These are phyloP conservation scores for Calocybe indica DNA, from an alignment of 768 basidiomycete genomes.

Conservation along the genomic window DNA sequence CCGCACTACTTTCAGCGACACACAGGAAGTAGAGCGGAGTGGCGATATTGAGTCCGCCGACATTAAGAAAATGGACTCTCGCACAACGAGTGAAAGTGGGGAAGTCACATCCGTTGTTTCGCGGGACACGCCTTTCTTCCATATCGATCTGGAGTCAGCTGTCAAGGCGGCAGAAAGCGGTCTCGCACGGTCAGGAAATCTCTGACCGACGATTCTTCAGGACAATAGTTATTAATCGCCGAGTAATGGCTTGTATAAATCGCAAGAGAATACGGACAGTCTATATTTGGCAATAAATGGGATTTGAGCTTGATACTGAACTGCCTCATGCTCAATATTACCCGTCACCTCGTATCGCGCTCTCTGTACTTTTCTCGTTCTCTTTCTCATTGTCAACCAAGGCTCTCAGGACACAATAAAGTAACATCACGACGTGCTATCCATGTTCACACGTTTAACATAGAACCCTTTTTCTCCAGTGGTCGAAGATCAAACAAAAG, in stretches of 20 bases:
- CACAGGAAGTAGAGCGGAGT: conserved; percentile 16
- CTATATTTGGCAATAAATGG: too few relatives aligned
- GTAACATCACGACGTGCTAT: conserved; percentile 10
- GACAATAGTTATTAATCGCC: neutral
- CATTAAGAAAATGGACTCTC: conserved; percentile 22
- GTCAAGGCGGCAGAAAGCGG: conserved; percentile 61
- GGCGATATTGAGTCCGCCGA: conserved; percentile 29
- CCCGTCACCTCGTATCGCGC: neutral
- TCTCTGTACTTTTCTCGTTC: conserved; percentile 10
- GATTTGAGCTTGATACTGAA: too few relatives aligned
- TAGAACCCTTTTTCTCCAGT: conserved; percentile 29
- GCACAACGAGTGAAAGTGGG: conserved; percentile 3
- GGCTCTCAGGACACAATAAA: conserved; percentile 37
- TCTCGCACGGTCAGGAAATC: conserved; percentile 12
- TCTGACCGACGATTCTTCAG: neutral
- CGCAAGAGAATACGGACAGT: too few relatives aligned
- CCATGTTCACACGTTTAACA: neutral
- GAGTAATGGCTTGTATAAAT: neutral
- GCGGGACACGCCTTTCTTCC: conserved; percentile 79
- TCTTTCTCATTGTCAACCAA: conserved; percentile 12
- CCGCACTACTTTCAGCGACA: conserved; percentile 16
- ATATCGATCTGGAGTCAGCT: conserved; percentile 75
- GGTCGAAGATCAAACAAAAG: conserved; percentile 73
- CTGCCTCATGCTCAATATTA: too few relatives aligned
- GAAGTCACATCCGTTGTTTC: conserved; percentile 38